A percentile compares a stretch with the other conserved stretches of the same genome.
These are phyloP conservation scores for Cyclocybe cylindracea DNA, from an alignment of 768 basidiomycete genomes.

Conservation along the genomic window DNA sequence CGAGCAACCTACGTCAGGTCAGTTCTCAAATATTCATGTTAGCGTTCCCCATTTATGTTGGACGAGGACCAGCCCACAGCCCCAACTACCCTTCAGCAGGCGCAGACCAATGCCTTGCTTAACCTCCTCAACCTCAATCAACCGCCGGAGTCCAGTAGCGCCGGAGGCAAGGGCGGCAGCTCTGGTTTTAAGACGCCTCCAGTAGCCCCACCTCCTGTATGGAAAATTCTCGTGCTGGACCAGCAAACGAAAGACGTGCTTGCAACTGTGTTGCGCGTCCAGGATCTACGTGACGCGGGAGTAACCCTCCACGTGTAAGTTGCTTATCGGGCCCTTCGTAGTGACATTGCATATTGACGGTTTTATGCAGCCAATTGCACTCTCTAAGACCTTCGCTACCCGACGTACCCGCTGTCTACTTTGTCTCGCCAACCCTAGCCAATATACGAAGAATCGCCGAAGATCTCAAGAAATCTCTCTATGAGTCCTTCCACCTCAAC, in stretches of 20 bases:
- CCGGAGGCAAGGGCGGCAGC: conserved; percentile 35
- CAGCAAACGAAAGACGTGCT: conserved; percentile 95
- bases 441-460: conserved; percentile 92
- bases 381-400: conserved; percentile 84
- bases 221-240: conserved; percentile 96
- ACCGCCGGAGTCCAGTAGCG: conserved; percentile 41
- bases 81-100: conserved; percentile 75
- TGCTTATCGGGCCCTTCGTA: background rate
- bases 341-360: conserved; percentile 2
- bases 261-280: conserved; percentile 92
- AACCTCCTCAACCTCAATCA: conserved; percentile 86
- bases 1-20: conserved; percentile 36
- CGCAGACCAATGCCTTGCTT: conserved; percentile 84
- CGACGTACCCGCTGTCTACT: conserved; percentile 97
- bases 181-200: conserved; percentile 52
- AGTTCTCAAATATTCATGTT: conserved; percentile 1
- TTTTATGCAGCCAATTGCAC: conserved; percentile 76
- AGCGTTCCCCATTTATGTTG: conserved; percentile 8
- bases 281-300: conserved; percentile 94
- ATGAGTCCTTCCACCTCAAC: conserved; percentile 92
- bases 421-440: conserved; percentile 84
- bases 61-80: conserved; percentile 29
- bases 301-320: conserved; percentile 97
- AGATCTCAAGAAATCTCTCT: conserved; percentile 86
- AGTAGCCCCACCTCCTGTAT: conserved; percentile 74